phyloP scores from a whole-genome alignment of 768 basidiomycete species.

The Tricholomella constricta region DNA sequence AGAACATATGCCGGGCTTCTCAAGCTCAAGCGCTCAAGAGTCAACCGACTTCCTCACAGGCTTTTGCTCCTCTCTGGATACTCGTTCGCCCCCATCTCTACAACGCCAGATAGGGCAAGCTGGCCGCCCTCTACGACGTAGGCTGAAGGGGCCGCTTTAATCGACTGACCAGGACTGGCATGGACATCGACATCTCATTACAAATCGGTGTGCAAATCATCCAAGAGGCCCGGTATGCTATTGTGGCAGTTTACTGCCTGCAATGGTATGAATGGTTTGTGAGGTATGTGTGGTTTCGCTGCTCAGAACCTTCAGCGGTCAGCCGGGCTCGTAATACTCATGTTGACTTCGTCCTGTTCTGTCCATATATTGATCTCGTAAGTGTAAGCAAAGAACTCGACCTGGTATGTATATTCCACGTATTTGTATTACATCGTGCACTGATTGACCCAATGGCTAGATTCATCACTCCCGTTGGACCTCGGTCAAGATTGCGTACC shows the following conservation, averaged over 20 bases:
- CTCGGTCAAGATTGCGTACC: constrained; percentile 39
- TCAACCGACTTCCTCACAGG: not conserved
- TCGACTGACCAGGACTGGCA: constrained; percentile 2
- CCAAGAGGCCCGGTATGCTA: constrained; percentile 30
- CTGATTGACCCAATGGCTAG: constrained; percentile 17
- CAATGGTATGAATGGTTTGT: constrained; percentile 40
- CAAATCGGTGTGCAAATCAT: constrained; percentile 16
- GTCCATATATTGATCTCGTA: not conserved
- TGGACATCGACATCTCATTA: constrained; percentile 9
- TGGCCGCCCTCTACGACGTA: constrained; percentile 1
- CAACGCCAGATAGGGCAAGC: not conserved
- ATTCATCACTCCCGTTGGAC: constrained; percentile 39
- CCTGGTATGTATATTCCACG: constrained; percentile 27
- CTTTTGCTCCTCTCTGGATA: too few relatives aligned
- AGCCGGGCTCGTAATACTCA: not conserved
- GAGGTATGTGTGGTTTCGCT: constrained; percentile 28
- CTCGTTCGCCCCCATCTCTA: not conserved
- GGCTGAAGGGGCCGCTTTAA: constrained; percentile 13
- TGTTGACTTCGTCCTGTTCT: not conserved
- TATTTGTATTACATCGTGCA: not conserved
- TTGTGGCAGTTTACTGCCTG: constrained; percentile 33
- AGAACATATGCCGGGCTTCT: constrained; percentile 6
- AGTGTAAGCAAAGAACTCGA: constrained; percentile 34
- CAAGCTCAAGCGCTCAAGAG: not conserved
- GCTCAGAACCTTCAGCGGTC: not conserved